Evolutionary conservation across 345 rosid species (phyloP), one percentile per base, ranked within the genome.

Genomic region (Trapa incisa): DNA sequence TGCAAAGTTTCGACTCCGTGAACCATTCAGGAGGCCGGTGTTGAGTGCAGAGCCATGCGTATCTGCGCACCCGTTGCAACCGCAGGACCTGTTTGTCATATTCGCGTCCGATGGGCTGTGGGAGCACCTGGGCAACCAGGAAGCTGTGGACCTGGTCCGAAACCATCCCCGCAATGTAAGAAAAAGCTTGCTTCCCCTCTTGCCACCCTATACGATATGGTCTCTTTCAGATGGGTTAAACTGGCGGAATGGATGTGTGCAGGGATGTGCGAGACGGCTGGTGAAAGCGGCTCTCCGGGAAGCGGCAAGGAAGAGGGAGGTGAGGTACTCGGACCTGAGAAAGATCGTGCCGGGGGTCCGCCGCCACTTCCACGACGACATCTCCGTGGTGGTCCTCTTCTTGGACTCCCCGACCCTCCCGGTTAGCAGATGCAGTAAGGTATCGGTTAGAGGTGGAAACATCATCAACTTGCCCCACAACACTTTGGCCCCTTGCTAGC

Each of bases 301-400:
- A 79, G 98, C 96, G 1, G 97, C 98, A 0, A 90, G 85, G 82
- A 93, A 93, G 83, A 74, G 98, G 74, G 97, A 90, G 75, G 87
- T 93, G 97, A 83, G 98, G 56, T 88, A 90, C 81, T 88, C 98
- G 0, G 98, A 92, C 85, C 75, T 92, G 79, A 92, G 90, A 78
- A 88, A 85, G 88, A 92, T 92, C 3, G 96, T 89, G 77, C 88
- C 96, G 2, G 96, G 96, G 0, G 96, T 92, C 4, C 75, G 98
- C 12, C 76, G 98, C 17, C 93, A 87, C 85, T 92, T 92, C 89
- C 98, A 92, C 53, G 98, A 92, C 54, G 98, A 92, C 78, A 90
- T 86, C 63, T 89, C 98, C 3, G 97, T 90, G 70, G 70, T 86
- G 0, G 91, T 92, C 4, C 77, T 89, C 79, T 92, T 88, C 75